Conservation (phyloP, 371 early-diverging fungal species). For the Coemansia sp. region DNA sequence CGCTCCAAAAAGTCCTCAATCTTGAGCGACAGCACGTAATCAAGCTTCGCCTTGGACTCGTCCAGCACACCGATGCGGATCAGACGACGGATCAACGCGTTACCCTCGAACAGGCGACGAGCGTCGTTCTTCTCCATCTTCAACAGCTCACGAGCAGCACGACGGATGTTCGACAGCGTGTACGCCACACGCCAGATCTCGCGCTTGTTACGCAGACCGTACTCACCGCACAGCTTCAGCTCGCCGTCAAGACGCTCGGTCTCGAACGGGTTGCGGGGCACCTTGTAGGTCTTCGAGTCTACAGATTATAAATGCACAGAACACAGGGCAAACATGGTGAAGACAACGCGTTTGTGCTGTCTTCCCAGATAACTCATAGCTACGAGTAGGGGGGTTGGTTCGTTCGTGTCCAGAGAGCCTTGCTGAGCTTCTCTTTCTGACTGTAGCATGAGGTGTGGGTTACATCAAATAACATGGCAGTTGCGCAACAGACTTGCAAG, state of each 20-base stretch:
- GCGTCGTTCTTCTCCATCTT: slow-evolving; percentile 97
- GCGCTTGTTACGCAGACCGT: slow-evolving; percentile 99
- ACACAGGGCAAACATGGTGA: slow-evolving; percentile 11
- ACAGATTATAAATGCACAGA: slow-evolving; percentile 11
- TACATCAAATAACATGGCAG: background rate
- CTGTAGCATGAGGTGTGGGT: slow-evolving; percentile 1
- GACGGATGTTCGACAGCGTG: slow-evolving; percentile 98
- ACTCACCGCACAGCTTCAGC: slow-evolving; percentile 97
- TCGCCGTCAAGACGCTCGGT: slow-evolving; percentile 98
- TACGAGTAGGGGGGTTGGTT: slow-evolving; percentile 8
- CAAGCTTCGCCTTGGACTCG: slow-evolving; percentile 96
- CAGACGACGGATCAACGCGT: slow-evolving; percentile 97
- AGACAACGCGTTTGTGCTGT: background rate
- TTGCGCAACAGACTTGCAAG: background rate
- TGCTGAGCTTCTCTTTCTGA: slow-evolving; percentile 45
- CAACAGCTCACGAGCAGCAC: slow-evolving; percentile 99
- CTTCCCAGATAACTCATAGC: slow-evolving; percentile 13
- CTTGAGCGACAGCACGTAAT: slow-evolving; percentile 98
- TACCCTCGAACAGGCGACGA: slow-evolving; percentile 98
- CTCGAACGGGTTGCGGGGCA: slow-evolving; percentile 99
- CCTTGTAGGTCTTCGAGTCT: slow-evolving; percentile 94
- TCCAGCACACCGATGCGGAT: slow-evolving; percentile 98
- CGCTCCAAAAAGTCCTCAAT: slow-evolving; percentile 99
- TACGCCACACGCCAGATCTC: slow-evolving; percentile 99
- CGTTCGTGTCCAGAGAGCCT: slow-evolving; percentile 51